Base-by-base conservation (phyloP, 2,329 filamentous ascomycete species). In the Exophiala alcalophila region DNA sequence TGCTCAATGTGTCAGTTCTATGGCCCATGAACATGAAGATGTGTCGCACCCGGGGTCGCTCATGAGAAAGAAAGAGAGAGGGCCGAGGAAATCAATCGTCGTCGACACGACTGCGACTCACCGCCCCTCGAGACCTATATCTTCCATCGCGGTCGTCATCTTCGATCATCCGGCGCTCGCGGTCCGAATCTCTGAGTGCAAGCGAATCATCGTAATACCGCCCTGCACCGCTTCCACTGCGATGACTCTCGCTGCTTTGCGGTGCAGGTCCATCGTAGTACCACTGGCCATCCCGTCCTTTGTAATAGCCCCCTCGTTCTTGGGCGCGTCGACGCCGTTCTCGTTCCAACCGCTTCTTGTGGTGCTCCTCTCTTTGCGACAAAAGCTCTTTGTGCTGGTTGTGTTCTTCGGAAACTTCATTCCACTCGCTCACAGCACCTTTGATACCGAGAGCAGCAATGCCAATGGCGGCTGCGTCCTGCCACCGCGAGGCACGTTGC, bases 381-480 rank as follows among this genome's bases (percentile, higher is more conserved):
- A 76, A 70, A 45, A 82, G 72, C 48, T 80, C 71, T 40, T 71
- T 68, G 44, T 73, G 73, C 57, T 74, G 71, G 52, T 73, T 73
- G 49, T 77, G 71, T 61, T 82, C 74, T 62, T 81, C 74, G 43
- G 78, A 76, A 62, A 80, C 80, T 59, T 83, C 77, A 62, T 83
- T 81, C 78, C 81, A 84, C 61, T 83, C 80, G 4, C 70, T 71
- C 57, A 79, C 72, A 7, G 81, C 80, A 42, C 76, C 75, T 61
- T 83, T 83, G 67, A 84, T 81, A 59, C 81, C 80, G 36, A 84
- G 68, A n/a, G 78, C 80, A 16, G 81, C 80, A 55, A 85, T 77
- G 50, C 80, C 80, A 21, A 84, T 70, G 48, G 77, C 78, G 10
- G 81, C 77, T 16, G 73, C 77, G 62, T 84, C 80, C 59, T 80